Conservation (phyloP, 2,329 filamentous ascomycete species). For the Verticillium longisporum region DNA sequence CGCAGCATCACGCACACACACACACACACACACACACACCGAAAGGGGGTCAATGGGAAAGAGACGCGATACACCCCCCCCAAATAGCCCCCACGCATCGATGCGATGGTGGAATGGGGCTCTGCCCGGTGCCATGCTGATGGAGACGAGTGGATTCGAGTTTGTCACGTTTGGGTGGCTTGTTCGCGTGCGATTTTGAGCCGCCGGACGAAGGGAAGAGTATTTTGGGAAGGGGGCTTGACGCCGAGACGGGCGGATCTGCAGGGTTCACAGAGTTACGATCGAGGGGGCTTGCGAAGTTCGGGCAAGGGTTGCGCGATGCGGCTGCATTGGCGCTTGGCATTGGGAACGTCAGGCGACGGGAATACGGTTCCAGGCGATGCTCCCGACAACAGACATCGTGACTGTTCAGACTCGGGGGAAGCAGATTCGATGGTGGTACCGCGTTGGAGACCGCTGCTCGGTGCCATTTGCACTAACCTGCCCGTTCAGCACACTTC, state of each 20-base stretch:
- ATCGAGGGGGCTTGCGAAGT: background rate
- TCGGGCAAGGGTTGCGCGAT: background rate
- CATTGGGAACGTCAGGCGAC: background rate
- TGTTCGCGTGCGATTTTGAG: background rate
- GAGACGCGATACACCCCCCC: background rate
- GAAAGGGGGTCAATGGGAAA: no score
- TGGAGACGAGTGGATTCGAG: no score
- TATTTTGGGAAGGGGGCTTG: background rate
- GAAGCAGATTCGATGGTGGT: background rate
- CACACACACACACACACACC: no score
- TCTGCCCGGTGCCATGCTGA: no score
- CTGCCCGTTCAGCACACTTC: background rate
- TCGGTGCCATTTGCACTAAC: no score
- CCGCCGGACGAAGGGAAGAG: conserved; percentile 2
- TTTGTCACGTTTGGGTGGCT: no score
- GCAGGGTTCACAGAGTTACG: background rate
- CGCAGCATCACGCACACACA: no score
- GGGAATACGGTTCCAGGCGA: background rate
- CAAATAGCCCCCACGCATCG: background rate
- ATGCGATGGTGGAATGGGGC: background rate
- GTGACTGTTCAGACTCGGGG: background rate
- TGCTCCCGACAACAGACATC: background rate
- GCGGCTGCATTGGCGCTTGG: background rate
- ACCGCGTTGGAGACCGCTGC: background rate
- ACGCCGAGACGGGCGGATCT: background rate